A percentile compares a stretch with the other conserved stretches of the same genome.
Evolutionary conservation across 805 yeast species (phyloP).

Genomic region (Starmerella ratchasimensis): DNA sequence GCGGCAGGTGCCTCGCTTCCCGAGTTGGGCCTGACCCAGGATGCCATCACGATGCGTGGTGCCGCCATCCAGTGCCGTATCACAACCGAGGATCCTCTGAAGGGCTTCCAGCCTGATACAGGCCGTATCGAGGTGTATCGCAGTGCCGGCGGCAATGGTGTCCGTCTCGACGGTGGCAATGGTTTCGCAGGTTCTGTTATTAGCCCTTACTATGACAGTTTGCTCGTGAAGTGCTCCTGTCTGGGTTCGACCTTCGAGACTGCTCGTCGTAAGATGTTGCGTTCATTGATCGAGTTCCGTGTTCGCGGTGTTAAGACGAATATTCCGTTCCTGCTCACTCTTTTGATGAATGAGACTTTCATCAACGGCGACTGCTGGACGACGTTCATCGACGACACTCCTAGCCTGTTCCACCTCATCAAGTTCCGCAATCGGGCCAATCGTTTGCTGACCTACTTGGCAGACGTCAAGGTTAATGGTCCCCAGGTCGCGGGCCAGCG

Average conservation of each 20-base stretch:
- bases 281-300: constrained; percentile 93
- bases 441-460: constrained; percentile 78
- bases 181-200: constrained; percentile 95
- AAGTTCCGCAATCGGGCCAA: constrained; percentile 94
- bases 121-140: constrained; percentile 97
- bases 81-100: constrained; percentile 94
- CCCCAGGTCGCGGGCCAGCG: constrained; percentile 91
- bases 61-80: constrained; percentile 98
- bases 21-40: constrained; percentile 86
- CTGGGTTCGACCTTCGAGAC: constrained; percentile 96
- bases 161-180: constrained; percentile 96
- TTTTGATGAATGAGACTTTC: constrained; percentile 81
- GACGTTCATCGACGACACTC: constrained; percentile 96
- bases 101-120: constrained; percentile 95
- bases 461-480: constrained; percentile 90
- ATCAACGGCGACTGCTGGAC: constrained; percentile 90
- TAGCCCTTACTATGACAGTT: constrained; percentile 93
- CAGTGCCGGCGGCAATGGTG: constrained; percentile 99
- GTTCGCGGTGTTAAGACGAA: constrained; percentile 98
- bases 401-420: constrained; percentile 87
- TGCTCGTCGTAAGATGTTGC: constrained; percentile 92
- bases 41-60: constrained; percentile 88
- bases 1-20: constrained; percentile 95
- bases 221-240: constrained; percentile 95
- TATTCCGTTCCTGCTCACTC: constrained; percentile 86